Conservation (phyloP, 1,284 basidiomycete species). For the Ustilago xerochloae region DNA sequence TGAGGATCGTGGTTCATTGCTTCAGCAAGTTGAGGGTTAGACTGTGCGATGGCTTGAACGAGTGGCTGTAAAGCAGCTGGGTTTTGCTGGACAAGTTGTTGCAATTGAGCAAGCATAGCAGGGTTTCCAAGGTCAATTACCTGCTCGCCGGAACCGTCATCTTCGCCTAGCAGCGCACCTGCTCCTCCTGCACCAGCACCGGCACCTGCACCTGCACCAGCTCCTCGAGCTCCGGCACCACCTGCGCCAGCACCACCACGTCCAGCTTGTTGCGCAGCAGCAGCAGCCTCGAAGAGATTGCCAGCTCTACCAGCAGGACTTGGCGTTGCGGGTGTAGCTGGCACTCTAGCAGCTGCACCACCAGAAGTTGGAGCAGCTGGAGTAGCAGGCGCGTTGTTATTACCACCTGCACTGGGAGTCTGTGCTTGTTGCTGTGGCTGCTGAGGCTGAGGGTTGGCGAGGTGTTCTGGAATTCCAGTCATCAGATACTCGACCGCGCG, state of each 20-base stretch:
- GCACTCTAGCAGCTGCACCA: slow-evolving; percentile 65
- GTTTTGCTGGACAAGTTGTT: slow-evolving; percentile 63
- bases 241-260: slow-evolving; percentile 21
- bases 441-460: slow-evolving; percentile 65
- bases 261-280: slow-evolving; percentile 58
- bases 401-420: slow-evolving; percentile 77
- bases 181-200: slow-evolving; percentile 28
- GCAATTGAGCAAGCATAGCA: slow-evolving; percentile 64
- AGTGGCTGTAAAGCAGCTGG: slow-evolving; percentile 65
- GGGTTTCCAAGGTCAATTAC: slow-evolving; percentile 66
- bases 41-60: slow-evolving; percentile 65
- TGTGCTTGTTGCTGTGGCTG: slow-evolving; percentile 40
- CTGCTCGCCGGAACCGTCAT: slow-evolving; percentile 60
- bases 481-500: slow-evolving; percentile 97
- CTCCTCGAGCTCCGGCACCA: slow-evolving; percentile 30
- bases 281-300: slow-evolving; percentile 69
- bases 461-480: slow-evolving; percentile 71
- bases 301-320: slow-evolving; percentile 55
- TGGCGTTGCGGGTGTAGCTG: slow-evolving; percentile 49
- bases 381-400: slow-evolving; percentile 71
- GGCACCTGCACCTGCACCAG: slow-evolving; percentile 37
- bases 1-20: slow-evolving; percentile 65
- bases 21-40: slow-evolving; percentile 65
- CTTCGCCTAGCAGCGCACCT: slow-evolving; percentile 51
- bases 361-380: slow-evolving; percentile 70